Evolutionary conservation across 2,329 filamentous ascomycete genomes (phyloP).

Genomic region (Clonostachys chloroleuca): DNA sequence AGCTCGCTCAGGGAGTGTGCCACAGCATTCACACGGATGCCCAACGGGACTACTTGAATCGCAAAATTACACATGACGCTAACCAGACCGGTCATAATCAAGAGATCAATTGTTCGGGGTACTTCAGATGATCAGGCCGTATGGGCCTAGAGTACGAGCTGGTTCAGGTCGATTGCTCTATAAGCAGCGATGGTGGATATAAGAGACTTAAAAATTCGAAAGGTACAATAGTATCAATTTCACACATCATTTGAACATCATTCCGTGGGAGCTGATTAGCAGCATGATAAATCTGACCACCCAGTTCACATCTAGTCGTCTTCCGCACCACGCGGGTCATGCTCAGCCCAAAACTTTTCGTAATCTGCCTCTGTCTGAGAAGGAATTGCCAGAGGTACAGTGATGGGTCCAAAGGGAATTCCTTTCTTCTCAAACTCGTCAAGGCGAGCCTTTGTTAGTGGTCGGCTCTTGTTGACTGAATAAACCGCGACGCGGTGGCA

Average conservation of each 20-base stretch:
- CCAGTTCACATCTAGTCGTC: slow-evolving; percentile 1
- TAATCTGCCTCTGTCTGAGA: slow-evolving; percentile 44
- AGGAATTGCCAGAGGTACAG: slow-evolving; percentile 44
- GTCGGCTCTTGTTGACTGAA: slow-evolving; percentile 51
- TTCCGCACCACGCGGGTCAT: slow-evolving; percentile 19
- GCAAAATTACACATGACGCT: no score
- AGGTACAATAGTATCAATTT: no score
- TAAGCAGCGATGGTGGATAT: no score
- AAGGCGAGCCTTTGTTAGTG: slow-evolving; percentile 42
- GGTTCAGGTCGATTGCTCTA: no score
- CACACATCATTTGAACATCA: neutral
- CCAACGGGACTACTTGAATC: no score
- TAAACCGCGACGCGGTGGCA: slow-evolving; percentile 59
- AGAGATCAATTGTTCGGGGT: no score
- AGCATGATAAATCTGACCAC: neutral
- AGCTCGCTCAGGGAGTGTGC: no score
- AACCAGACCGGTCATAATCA: no score
- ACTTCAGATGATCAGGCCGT: no score
- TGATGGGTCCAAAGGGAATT: slow-evolving; percentile 46
- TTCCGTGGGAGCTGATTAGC: neutral
- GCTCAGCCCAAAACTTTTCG: slow-evolving; percentile 17
- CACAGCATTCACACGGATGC: no score
- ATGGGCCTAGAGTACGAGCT: no score
- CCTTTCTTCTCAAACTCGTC: slow-evolving; percentile 44
- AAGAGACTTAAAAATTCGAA: no score